A percentile compares a stretch with the other conserved stretches of the same genome.
phyloP scores from a whole-genome alignment of 805 yeast species.

The Candida jianshihensis region DNA sequence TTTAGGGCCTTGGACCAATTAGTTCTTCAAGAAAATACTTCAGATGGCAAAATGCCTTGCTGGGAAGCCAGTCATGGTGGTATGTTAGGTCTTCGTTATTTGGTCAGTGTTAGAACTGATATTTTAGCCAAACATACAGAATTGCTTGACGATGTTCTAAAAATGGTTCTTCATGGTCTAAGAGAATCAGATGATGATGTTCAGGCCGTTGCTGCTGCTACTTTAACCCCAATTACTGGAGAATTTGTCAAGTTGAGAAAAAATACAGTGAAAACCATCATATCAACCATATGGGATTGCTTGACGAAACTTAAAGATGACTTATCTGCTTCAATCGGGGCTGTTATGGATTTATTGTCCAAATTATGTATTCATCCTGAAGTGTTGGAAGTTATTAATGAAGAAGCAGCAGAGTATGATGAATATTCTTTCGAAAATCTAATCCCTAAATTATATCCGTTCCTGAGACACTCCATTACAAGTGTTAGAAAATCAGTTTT shows the following conservation, averaged over 20 bases:
- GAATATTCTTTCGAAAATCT: constrained; percentile 59
- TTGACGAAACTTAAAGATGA: constrained; percentile 83
- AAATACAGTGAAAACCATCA: constrained; percentile 35
- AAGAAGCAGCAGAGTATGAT: constrained; percentile 44
- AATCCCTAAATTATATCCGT: constrained; percentile 90
- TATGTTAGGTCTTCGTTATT: constrained; percentile 83
- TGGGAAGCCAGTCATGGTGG: constrained; percentile 99
- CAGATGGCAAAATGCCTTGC: constrained; percentile 38
- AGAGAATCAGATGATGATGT: constrained; percentile 86
- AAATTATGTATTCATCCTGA: constrained; percentile 76
- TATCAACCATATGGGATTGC: constrained; percentile 85
- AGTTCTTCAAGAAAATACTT: constrained; percentile 51
- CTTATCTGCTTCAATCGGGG: constrained; percentile 88
- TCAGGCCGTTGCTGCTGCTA: constrained; percentile 93
- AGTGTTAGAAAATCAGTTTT: constrained; percentile 87
- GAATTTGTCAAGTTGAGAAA: constrained; percentile 69
- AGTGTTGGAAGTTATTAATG: constrained; percentile 67
- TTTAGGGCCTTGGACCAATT: constrained; percentile 61
- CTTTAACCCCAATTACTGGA: constrained; percentile 82
- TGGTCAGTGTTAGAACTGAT: constrained; percentile 83
- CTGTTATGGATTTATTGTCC: constrained; percentile 90
- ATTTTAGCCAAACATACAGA: constrained; percentile 51
- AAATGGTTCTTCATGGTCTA: constrained; percentile 83
- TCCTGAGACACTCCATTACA: constrained; percentile 86
- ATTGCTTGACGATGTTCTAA: constrained; percentile 62